A percentile compares a stretch with the other conserved stretches of the same genome.
These are phyloP conservation scores for Calonectria honghensis DNA, from an alignment of 2,329 filamentous ascomycete species.

Conservation along the genomic window DNA sequence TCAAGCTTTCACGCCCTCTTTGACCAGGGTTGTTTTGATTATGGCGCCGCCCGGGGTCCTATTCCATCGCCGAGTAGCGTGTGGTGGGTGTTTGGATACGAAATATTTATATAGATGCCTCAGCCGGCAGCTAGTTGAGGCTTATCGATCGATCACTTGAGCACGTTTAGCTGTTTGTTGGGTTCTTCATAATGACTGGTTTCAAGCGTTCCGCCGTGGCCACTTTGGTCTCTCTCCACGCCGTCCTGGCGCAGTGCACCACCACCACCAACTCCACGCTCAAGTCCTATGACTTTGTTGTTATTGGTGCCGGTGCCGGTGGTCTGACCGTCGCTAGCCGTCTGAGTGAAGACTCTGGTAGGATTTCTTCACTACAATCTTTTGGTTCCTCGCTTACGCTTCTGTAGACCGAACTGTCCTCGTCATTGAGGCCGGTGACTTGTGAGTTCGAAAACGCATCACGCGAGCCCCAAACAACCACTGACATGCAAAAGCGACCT, in stretches of 20 bases:
- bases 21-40: constrained; percentile 19
- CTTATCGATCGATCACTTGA: neutral
- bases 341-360: constrained; percentile 5
- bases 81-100: neutral
- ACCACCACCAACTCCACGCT: neutral
- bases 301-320: constrained; percentile 8
- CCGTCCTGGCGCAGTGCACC: neutral
- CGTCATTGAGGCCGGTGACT: constrained; percentile 21
- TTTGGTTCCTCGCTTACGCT: neutral
- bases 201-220: constrained; percentile 10
- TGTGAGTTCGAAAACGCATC: neutral
- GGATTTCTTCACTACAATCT: neutral
- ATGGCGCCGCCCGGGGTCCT: neutral
- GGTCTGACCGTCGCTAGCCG: constrained; percentile 8
- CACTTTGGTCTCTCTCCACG: constrained; percentile 1
- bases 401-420: neutral
- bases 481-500: constrained; percentile 39
- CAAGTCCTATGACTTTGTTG: constrained; percentile 11
- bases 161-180: constrained; percentile 12
- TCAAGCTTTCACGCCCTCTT: constrained; percentile 16
- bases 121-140: neutral
- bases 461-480: neutral
- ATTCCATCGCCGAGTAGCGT: neutral
- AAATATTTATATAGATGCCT: constrained; percentile 3
- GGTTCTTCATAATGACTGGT: constrained; percentile 20